Percentiles rank a stretch among this genome's conserved stretches.
phyloP scores from a whole-genome alignment of 2,329 filamentous ascomycete genomes.

The Davidsoniella neocaledoniae region DNA sequence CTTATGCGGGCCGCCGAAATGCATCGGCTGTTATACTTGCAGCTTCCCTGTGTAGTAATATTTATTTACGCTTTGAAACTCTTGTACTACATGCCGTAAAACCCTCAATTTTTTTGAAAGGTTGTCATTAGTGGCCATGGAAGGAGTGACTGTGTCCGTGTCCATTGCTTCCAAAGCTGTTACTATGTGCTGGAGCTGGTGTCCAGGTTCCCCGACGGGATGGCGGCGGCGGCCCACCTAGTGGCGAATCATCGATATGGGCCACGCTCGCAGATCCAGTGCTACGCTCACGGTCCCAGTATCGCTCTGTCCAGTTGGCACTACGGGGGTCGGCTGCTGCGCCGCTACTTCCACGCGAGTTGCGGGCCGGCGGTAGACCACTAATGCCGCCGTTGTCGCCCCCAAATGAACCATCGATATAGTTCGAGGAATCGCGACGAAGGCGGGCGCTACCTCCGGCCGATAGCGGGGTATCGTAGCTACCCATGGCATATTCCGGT shows the following conservation, averaged over 20 bases:
- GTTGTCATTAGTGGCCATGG: not conserved
- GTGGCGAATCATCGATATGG: no score
- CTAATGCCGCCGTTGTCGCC: not conserved
- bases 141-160: constrained; percentile 9
- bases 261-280: not conserved
- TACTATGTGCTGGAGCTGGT: constrained; percentile 2
- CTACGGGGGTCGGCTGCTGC: not conserved
- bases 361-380: no score
- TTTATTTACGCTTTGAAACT: no score
- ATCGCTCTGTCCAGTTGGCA: constrained; percentile 3
- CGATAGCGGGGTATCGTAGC: constrained; percentile 4
- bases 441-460: not conserved
- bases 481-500: not conserved
- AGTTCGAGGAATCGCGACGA: constrained; percentile 4
- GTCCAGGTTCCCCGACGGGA: constrained; percentile 6
- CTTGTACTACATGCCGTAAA: no score
- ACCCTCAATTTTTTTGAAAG: no score
- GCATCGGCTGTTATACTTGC: no score
- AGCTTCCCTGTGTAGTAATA: no score
- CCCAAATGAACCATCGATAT: constrained; percentile 1
- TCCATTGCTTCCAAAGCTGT: not conserved
- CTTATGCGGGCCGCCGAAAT: no score
- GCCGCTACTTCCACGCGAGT: not conserved
- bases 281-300: constrained; percentile 1
- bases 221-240: not conserved